These are phyloP conservation scores for Allium fistulosum DNA, from an alignment of 106 monocot genomes.

Conservation along the genomic window DNA sequence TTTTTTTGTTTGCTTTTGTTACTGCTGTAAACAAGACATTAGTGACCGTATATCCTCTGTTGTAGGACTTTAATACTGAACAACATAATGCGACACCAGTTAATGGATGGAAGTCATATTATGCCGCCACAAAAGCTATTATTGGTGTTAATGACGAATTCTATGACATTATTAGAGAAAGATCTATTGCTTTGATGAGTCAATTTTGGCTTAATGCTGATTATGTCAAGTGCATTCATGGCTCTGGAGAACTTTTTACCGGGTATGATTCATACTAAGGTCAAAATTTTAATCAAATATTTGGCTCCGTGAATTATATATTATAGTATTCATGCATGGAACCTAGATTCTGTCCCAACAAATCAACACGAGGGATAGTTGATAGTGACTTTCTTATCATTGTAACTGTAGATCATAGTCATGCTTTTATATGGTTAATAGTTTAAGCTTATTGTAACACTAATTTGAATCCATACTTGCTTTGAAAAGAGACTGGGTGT, in stretches of 20 bases:
- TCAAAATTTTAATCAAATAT: neutral
- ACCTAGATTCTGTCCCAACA: no score
- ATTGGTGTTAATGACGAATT: conserved; percentile 75
- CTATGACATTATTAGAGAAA: conserved; percentile 71
- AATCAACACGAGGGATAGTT: no score
- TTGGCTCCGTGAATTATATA: neutral
- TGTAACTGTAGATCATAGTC: no score
- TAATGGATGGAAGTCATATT: conserved; percentile 98
- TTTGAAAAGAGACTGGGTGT: no score
- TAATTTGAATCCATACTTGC: no score
- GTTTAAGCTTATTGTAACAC: no score
- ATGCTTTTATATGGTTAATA: no score
- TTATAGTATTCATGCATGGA: no score
- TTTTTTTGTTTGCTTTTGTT: neutral
- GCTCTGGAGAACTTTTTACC: conserved; percentile 65
- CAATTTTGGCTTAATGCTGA: conserved; percentile 85
- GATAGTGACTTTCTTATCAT: no score
- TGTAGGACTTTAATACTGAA: conserved; percentile 86
- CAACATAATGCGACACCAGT: conserved; percentile 57
- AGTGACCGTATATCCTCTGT: neutral
- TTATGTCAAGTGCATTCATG: conserved; percentile 95
- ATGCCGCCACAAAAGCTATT: conserved; percentile 88
- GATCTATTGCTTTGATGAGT: conserved; percentile 69
- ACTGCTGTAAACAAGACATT: neutral
- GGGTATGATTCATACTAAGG: conserved; percentile 41